These are phyloP conservation scores for Ceraceosorus guamensis DNA, from an alignment of 1,284 basidiomycete genomes.

Conservation along the genomic window DNA sequence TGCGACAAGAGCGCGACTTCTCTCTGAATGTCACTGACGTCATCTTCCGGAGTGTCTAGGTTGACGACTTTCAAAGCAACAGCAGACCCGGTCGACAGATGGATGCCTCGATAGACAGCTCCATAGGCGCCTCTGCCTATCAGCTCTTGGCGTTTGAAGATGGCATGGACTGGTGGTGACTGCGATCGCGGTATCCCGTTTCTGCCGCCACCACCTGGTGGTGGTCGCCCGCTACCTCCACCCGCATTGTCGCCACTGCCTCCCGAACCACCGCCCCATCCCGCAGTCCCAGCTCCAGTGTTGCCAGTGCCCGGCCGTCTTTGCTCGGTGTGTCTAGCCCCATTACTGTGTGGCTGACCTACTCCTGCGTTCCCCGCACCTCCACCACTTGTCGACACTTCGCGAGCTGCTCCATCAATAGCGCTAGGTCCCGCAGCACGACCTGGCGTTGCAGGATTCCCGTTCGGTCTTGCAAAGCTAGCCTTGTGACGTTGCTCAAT, in stretches of 20 bases:
- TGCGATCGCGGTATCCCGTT: slow-evolving; percentile 12
- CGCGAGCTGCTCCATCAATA: no score
- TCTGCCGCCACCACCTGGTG: slow-evolving; percentile 20
- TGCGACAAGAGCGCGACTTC: slow-evolving; percentile 89
- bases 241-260: slow-evolving; percentile 3
- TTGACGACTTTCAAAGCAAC: slow-evolving; percentile 98
- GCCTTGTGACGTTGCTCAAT: slow-evolving; percentile 4
- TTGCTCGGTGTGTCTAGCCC: slow-evolving; percentile 1
- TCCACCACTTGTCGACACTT: no score
- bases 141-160: slow-evolving; percentile 39
- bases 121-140: slow-evolving; percentile 46
- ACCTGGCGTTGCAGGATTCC: no score
- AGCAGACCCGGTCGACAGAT: slow-evolving; percentile 72
- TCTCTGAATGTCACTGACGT: slow-evolving; percentile 91
- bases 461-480: not conserved
- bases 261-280: not conserved
- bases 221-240: slow-evolving; percentile 9
- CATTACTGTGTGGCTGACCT: slow-evolving; percentile 1
- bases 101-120: slow-evolving; percentile 52
- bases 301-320: slow-evolving; percentile 2
- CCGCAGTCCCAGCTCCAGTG: not conserved
- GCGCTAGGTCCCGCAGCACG: no score
- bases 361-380: slow-evolving; percentile 10
- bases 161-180: slow-evolving; percentile 17
- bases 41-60: slow-evolving; percentile 82